Base-by-base conservation (phyloP, 495 filamentous ascomycete species). In the Penicillium subrubescens region DNA sequence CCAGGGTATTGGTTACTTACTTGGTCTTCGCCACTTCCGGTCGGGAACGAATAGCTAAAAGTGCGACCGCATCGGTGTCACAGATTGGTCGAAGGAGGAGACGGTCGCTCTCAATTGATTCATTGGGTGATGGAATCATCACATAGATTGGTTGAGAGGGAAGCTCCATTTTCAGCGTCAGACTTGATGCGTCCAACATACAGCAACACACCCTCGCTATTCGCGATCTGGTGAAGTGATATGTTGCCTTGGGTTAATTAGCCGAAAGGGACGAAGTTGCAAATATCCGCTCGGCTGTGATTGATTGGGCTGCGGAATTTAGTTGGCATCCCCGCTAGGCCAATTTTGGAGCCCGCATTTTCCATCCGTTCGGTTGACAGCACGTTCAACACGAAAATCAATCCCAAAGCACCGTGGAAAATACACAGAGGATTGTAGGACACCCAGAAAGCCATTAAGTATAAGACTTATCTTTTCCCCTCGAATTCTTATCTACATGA, bases 21-120 rank as follows among this genome's bases (percentile, higher is more conserved):
- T 73, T 73, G 19, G 59, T 63, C 48, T 59, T 57, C 10, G 71
- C 68, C 11, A 73, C 65, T 60, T 73, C 68, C 17, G 65, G 66
- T 6, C 50, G 43, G 5, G 60, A 59, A 5, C 68, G 71, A 43
- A 73, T 55, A 8, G 68, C 68, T 25, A 67, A 63, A 0, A 73
- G 54, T 14, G 68, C 68, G 19, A 56, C 23, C 11, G 54, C 27
- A 35, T 73, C 71, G 25, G 50, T 19, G n/a, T 68, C 63, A 27
- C 37, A 15, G 6, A 69, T 53, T 10, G 71, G 71, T 21, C 71
- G 68, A 33, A 73, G 68, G 6, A 60, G 61, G 0, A 71, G 61
- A 48, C 71, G 62, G 10, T 61, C 51, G 31, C 71, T 71, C 51
- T 73, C 71, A n/a, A 66, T 61, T 31, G 63, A 67, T 3, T 63